Base-by-base conservation (phyloP, 1,284 basidiomycete genomes). In the Cryptococcus sp. region DNA sequence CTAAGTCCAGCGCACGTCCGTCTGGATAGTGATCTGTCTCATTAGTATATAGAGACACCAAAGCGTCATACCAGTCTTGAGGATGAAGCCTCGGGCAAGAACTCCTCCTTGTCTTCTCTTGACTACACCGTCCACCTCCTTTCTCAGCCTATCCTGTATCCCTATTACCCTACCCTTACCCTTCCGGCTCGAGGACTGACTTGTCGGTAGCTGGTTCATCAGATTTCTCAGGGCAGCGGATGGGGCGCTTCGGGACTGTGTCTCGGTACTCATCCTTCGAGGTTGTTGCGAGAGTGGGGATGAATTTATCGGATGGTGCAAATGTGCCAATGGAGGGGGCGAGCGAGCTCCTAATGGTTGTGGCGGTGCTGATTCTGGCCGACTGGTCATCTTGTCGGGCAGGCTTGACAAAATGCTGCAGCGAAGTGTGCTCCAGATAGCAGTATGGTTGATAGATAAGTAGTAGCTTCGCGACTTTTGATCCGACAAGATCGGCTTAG, bases 71-170 rank as follows among this genome's bases (percentile, higher is more conserved):
- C 78, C 78, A 19, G 92, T 94, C 79, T 97, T 97, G 60, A 97
- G 77, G 54, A 97, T 92, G 69, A 92, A 90, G 4, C 75, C 91
- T 64, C 93, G 78, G 16, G 86, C 87, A 18, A 98, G 78, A 10
- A 98, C 92, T 62, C 88, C 91, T 23, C 92, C 92, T 2, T 82
- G 79, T 47, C 92, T 80, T 13, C 87, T 87, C 75, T 93, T 94
- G 53, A 98, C 91, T 18, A 94, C 82, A 10, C 67, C 74, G 24
- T 69, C 68, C n/a, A 63, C 61, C 50, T 70, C 67, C 36, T 60
- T 58, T 24, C 56, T 61, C 39, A 75, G 53, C 46, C 61, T 61
- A n/a, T 64, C 61, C 36, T 68, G 68, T 11, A 67, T 62, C 0
- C 70, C 70, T 11, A 72, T 46, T 0, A 61, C 55, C 40, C 48